phyloP scores from a whole-genome alignment of 306 rosid species.

The Astragalus membranaceus region DNA sequence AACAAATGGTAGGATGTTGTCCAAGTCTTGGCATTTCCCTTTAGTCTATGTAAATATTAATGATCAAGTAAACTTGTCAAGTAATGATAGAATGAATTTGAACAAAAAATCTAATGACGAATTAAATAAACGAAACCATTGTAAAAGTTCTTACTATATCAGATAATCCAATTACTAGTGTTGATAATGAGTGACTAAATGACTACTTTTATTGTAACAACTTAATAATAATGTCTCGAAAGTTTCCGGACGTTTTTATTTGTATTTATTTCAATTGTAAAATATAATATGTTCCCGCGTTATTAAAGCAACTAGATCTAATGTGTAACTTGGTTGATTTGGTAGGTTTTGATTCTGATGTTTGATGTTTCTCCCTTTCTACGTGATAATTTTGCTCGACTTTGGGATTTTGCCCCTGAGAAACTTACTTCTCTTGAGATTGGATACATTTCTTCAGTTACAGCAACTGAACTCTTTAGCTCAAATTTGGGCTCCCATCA shows the following conservation, averaged over 20 bases:
- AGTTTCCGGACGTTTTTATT: no score
- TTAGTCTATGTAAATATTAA: no score
- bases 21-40: no score
- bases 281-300: background rate
- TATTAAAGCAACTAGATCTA: conserved; percentile 21
- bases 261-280: background rate
- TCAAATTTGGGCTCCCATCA: conserved; percentile 52
- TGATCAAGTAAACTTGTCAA: no score
- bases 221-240: background rate
- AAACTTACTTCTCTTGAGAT: conserved; percentile 81
- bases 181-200: background rate
- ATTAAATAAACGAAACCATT: no score
- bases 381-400: conserved; percentile 59
- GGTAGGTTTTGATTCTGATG: conserved; percentile 74
- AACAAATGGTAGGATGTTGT: no score
- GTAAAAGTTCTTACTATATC: no score
- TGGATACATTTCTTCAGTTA: conserved; percentile 73
- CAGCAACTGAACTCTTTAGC: conserved; percentile 78
- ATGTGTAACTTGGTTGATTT: conserved; percentile 18
- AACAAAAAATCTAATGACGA: no score
- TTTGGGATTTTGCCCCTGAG: conserved; percentile 77
- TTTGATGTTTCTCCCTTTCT: conserved; percentile 74
- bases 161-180: no score
- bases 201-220: background rate
- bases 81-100: no score